A percentile compares a stretch with the other conserved stretches of the same genome.
phyloP scores from a whole-genome alignment of 2,329 filamentous ascomycete species.

The Lanzia echinophila region DNA sequence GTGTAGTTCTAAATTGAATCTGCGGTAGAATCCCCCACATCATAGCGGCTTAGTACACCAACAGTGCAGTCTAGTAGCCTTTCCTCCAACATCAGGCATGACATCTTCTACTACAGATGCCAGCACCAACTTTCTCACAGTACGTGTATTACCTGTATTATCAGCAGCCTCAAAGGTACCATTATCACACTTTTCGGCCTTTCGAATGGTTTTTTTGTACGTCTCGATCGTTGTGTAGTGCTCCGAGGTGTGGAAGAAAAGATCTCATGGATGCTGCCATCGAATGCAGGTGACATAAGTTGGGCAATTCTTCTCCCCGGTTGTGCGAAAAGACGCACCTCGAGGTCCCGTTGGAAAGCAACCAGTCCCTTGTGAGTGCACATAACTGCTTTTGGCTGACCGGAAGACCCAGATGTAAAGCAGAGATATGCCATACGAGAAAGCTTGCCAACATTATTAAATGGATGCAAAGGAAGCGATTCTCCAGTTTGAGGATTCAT shows the following conservation, averaged over 20 bases:
- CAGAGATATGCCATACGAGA: slow-evolving; percentile 33
- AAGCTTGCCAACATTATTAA: not conserved
- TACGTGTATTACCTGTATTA: not conserved
- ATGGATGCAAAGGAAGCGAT: not conserved
- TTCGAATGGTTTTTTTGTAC: not conserved
- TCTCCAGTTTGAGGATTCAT: not conserved
- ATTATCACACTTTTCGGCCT: not conserved
- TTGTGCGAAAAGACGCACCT: slow-evolving; percentile 30
- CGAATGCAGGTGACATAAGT: slow-evolving; percentile 38
- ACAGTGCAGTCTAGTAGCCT: too few relatives aligned
- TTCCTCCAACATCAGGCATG: not conserved
- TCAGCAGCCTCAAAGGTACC: not conserved
- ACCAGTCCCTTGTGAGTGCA: slow-evolving; percentile 33
- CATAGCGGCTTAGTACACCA: too few relatives aligned
- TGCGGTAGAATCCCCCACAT: too few relatives aligned
- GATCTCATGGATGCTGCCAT: slow-evolving; percentile 36
- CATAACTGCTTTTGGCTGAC: slow-evolving; percentile 37
- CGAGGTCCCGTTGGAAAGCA: slow-evolving; percentile 30
- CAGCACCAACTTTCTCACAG: not conserved
- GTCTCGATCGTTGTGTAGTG: not conserved
- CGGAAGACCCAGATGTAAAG: slow-evolving; percentile 41
- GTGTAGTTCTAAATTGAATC: too few relatives aligned
- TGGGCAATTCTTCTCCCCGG: slow-evolving; percentile 34
- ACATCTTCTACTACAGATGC: not conserved
- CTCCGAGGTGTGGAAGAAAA: not conserved